A percentile compares a stretch with the other conserved stretches of the same genome.
Evolutionary conservation across 305 asterid species (phyloP).

Genomic region (Fraxinus velutina): DNA sequence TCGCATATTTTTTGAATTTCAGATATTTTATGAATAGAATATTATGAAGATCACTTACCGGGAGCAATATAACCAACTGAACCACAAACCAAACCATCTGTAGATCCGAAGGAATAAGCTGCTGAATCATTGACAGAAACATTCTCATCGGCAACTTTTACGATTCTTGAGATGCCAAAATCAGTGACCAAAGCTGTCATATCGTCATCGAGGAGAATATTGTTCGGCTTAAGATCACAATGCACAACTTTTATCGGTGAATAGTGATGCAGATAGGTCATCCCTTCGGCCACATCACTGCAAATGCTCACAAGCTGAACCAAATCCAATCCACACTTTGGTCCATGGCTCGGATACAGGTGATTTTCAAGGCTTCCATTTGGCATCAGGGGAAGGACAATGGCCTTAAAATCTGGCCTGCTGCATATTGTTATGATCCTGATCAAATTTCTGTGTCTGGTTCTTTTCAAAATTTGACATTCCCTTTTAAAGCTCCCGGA

Average conservation of each 20-base stretch:
- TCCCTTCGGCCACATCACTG: constrained; percentile 78
- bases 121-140: constrained; percentile 36
- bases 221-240: constrained; percentile 85
- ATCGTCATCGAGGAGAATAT: constrained; percentile 69
- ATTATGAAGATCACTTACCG: constrained; percentile 35
- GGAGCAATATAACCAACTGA: constrained; percentile 88
- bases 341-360: constrained; percentile 46
- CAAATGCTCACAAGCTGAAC: constrained; percentile 57
- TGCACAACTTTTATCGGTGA: constrained; percentile 76
- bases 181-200: constrained; percentile 74
- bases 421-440: constrained; percentile 73
- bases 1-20: not conserved
- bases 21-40: not conserved
- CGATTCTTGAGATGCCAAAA: constrained; percentile 68
- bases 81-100: constrained; percentile 76
- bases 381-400: constrained; percentile 75
- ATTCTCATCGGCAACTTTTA: constrained; percentile 38
- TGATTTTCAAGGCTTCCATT: constrained; percentile 83
- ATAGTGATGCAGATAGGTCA: constrained; percentile 73
- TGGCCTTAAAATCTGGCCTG: constrained; percentile 75
- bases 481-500: constrained; percentile 25
- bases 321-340: constrained; percentile 37
- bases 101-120: constrained; percentile 45
- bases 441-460: constrained; percentile 71
- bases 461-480: constrained; percentile 65